A percentile compares a stretch with the other conserved stretches of the same genome.
Evolutionary conservation across 257 asterid genomes (phyloP).

Genomic region (Gentiana dahurica): DNA sequence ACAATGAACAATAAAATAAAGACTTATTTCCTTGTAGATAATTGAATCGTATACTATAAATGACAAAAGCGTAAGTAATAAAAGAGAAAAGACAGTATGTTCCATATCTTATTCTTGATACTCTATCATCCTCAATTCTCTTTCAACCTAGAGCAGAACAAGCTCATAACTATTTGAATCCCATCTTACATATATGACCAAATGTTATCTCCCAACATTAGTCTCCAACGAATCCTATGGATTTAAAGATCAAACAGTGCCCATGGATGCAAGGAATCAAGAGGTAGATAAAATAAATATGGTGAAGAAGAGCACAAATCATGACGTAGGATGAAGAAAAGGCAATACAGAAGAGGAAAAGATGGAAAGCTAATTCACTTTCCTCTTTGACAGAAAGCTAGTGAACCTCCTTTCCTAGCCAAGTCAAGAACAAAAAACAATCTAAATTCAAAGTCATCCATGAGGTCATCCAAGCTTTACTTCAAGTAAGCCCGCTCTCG

Average conservation of each 20-base stretch:
- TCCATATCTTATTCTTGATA: slow-evolving; percentile 16
- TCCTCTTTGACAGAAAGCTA: slow-evolving; percentile 14
- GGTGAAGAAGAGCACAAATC: slow-evolving; percentile 2
- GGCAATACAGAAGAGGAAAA: slow-evolving; percentile 2
- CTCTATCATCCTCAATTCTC: slow-evolving; percentile 22
- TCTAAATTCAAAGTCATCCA: neutral
- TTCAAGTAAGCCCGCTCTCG: neutral
- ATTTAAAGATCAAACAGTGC: slow-evolving; percentile 6
- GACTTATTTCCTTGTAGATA: slow-evolving; percentile 12
- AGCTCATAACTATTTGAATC: slow-evolving; percentile 15
- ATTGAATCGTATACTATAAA: slow-evolving; percentile 13
- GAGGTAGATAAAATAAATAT: slow-evolving; percentile 4
- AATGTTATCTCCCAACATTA: slow-evolving; percentile 12
- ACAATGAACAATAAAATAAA: slow-evolving; percentile 18
- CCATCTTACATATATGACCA: slow-evolving; percentile 18
- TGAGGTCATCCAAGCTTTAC: neutral
- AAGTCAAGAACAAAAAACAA: neutral
- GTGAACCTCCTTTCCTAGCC: slow-evolving; percentile 8
- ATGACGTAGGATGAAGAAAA: neutral
- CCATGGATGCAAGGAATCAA: slow-evolving; percentile 4
- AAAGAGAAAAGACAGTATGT: slow-evolving; percentile 14
- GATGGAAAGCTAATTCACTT: slow-evolving; percentile 1
- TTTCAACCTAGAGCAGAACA: slow-evolving; percentile 18
- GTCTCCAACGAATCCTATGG: slow-evolving; percentile 12
- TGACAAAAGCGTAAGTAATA: slow-evolving; percentile 4